phyloP scores from a whole-genome alignment of 371 early-diverging fungal genomes.

The Apophysomyces ossiformis region DNA sequence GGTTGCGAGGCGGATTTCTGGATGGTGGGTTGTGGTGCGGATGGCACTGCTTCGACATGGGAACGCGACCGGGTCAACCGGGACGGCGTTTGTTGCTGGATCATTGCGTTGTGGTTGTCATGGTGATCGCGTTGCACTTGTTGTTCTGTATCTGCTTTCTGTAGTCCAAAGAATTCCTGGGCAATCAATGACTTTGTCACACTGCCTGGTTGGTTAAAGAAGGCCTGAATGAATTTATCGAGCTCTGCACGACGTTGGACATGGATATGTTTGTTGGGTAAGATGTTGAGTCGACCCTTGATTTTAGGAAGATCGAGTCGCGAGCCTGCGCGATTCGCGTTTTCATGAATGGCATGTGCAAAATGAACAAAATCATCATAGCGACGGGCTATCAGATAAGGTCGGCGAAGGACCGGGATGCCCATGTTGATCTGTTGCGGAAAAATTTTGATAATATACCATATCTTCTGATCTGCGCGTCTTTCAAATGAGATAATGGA shows the following conservation, averaged over 20 bases:
- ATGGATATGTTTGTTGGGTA: slow-evolving; percentile 23
- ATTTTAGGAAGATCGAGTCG: slow-evolving; percentile 25
- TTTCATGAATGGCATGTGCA: slow-evolving; percentile 24
- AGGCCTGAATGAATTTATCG: slow-evolving; percentile 28
- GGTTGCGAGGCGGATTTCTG: slow-evolving; percentile 5
- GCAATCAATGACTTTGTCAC: slow-evolving; percentile 30
- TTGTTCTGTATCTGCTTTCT: slow-evolving; percentile 24
- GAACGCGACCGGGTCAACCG: slow-evolving; percentile 4
- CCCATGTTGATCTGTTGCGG: slow-evolving; percentile 21
- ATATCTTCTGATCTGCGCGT: slow-evolving; percentile 26
- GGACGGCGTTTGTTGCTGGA: background rate
- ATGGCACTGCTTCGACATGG: slow-evolving; percentile 10
- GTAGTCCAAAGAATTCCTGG: slow-evolving; percentile 36
- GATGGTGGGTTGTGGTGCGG: slow-evolving; percentile 3
- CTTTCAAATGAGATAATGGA: slow-evolving; percentile 20
- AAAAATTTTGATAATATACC: slow-evolving; percentile 28
- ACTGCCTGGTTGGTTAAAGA: slow-evolving; percentile 23
- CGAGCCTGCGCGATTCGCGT: slow-evolving; percentile 15
- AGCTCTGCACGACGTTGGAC: slow-evolving; percentile 29
- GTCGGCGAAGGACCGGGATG: slow-evolving; percentile 15
- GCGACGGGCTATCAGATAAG: slow-evolving; percentile 30
- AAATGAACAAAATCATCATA: slow-evolving; percentile 34
- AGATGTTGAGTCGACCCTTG: slow-evolving; percentile 19
- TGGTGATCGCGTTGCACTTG: slow-evolving; percentile 21
- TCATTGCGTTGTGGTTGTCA: slow-evolving; percentile 10